Evolutionary conservation across 495 filamentous ascomycete species (phyloP), one percentile per base, ranked within the genome.

Genomic region (Penicillium desertorum): DNA sequence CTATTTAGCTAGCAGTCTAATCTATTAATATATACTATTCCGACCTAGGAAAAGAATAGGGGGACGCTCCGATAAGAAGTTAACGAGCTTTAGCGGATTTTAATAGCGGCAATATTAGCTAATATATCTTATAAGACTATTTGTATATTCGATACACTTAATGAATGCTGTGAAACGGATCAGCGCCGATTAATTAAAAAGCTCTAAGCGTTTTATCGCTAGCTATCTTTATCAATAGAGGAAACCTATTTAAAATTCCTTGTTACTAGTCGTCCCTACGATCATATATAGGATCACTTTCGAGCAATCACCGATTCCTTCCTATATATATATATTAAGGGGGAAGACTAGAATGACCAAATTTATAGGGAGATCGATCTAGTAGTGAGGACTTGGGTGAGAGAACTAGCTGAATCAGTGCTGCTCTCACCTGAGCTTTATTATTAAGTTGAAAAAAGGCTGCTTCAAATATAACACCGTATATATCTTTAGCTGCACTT

Each of bases 191-290:
- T 76, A 1, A 62, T 74, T 49, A 4, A 68, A 30, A 60, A 64
- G 22, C 51, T 72, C 23, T 32, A 42, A 11, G 8, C 29, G 8
- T 30, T 30, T 11, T 9, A 30, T 11, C 29, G 29, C 29, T 2
- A 30, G 29, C 29, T 9, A 30, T 30, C 8, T 30, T 30, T 9
- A 11, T 25, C 12, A 11, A 47, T 10, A 32, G 25, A 62, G 30
- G 45, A 42, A 22, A 53, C 32, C 45, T 57, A 45, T 51, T 50
- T 79, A 10, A 79, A 76, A 57, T 74, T 79, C 36, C 57, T 79
- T 0, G 56, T 79, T 6, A 80, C 75, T 1, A 78, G 77, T 61
- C 76, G 72, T 16, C 76, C 74, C 14, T 79, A 76, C 50, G 56
- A 50, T 14, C 17, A 69, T 23, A 79, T 82, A 7, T 45, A 64